Evolutionary conservation across 495 filamentous ascomycete species (phyloP), one percentile per base, ranked within the genome.

Genomic region (Penicillium atrosanguineum): DNA sequence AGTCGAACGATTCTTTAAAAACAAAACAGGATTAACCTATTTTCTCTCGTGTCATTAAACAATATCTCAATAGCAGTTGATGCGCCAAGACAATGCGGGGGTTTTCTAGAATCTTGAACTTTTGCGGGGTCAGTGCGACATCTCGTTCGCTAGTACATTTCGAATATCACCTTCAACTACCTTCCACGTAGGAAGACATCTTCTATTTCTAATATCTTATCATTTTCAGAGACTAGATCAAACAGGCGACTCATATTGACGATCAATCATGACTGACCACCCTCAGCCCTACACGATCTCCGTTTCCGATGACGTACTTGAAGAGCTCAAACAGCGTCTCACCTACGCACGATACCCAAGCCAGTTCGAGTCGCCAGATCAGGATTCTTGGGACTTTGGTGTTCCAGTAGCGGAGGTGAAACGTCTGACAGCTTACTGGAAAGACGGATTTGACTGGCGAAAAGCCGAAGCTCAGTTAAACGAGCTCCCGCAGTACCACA

Each of bases 391-490:
- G 71, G 61, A 70, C 34, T 68, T 67, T 46, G 75, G 75, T 5
- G 66, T 65, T n/a, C 73, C 75, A 4, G 55, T 64, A 11, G 63
- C 59, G 3, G 75, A 76, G 20, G 46, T 78, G 15, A 67, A 69
- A 42, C 55, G 69, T 16, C 61, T 78, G 34, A 49, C 59, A 12
- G 39, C 48, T 3, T 67, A 78, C 45, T 79, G 76, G 77, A 64
- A 59, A 37, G 40, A 71, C 21, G 48, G 62, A 0, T 79, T 67
- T 49, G 61, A 77, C 51, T 79, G 77, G 77, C 63, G 66, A 7
- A 66, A 70, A 38, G 63, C 67, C n/a, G 76, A 79, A 59, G 50
- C 60, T 1, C 57, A 61, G 15, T 52, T 80, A 19, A 80, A 80
- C 48, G 59, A 73, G 15, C 59, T 78, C 7, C 74, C 77, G 5